Conservation (phyloP, 1,284 basidiomycete genomes). For the Marasmius fiardii region DNA sequence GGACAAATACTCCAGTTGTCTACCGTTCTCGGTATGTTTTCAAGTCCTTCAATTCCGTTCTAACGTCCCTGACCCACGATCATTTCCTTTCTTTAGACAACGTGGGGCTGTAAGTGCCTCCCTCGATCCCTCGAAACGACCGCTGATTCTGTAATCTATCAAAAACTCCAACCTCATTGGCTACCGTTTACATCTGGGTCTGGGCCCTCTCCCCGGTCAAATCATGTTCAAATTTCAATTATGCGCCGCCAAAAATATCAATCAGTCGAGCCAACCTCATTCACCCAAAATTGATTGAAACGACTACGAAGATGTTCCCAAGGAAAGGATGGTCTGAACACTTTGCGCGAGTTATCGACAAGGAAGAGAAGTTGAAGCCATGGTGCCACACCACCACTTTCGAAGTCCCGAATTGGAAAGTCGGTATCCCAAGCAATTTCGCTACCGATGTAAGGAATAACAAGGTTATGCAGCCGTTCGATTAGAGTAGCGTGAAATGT, state of each 20-base stretch:
- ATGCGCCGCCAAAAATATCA: no score
- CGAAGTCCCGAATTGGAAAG: conserved; percentile 43
- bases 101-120: conserved; percentile 38
- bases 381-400: conserved; percentile 53
- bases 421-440: conserved; percentile 44
- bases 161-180: no score
- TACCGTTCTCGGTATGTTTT: conserved; percentile 42
- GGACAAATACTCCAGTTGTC: conserved; percentile 52
- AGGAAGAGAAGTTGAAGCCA: conserved; percentile 44
- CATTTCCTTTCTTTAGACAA: conserved; percentile 29
- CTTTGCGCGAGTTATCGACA: conserved; percentile 45
- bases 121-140: no score
- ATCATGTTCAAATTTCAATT: no score
- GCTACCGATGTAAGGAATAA: conserved; percentile 46
- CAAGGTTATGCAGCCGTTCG: conserved; percentile 38
- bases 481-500: no score
- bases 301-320: conserved; percentile 39
- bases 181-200: no score
- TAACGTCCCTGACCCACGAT: conserved; percentile 6
- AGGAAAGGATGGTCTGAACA: conserved; percentile 45
- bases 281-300: conserved; percentile 39
- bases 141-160: no score
- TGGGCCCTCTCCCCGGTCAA: no score
- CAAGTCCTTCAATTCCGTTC: neutral
- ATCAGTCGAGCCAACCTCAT: conserved; percentile 47